Base-by-base conservation (phyloP, 75 land plant genomes). In the Pinus tabuliformis region DNA sequence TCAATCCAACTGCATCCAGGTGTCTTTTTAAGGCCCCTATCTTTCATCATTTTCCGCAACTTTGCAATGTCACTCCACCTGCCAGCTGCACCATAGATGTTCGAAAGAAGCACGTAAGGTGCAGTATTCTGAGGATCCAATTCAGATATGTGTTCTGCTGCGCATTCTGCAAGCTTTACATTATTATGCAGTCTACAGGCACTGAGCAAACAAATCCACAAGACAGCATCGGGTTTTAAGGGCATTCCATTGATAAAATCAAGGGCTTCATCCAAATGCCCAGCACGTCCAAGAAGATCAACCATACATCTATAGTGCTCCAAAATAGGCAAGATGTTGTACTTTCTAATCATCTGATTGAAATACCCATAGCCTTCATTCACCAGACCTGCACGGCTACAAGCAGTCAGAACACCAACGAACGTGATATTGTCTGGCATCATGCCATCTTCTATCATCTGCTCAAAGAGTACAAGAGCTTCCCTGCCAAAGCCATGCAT, bases 261-360 rank as follows among this genome's bases (percentile, higher is more conserved):
- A 60, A 81, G 84, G 1, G 89, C 91, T 22, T 89, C 87, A n/a
- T 11, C 16, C 22, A 89, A 73, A 64, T 76, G 81, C 24, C 89
- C 89, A 20, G 86, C 59, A n/a, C 91, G 75, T 78, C 91, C 91
- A 54, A 89, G 79, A 26, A 89, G 87, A 81, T 87, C 89, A 70
- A 89, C 80, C 8, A 89, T 84, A 78, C 91, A 89, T 17, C 82
- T 89, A 76, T 79, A 86, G 70, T 89, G 91, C 76, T 89, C 89
- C 59, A 84, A 79, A 24, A 62, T 72, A 9, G 81, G 74, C 11
- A 73, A 56, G 18, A 86, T 72, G 9, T 81, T 78, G 73, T 81
- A 82, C 8, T 78, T 73, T 15, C 7, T 63, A 5, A 62, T 73
- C 89, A 89, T 89, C 17, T 57, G 61, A 42, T 14, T 16, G 74